These are phyloP conservation scores for Umbellularia californica DNA, from an alignment of 164 flowering plant species.

Conservation along the genomic window DNA sequence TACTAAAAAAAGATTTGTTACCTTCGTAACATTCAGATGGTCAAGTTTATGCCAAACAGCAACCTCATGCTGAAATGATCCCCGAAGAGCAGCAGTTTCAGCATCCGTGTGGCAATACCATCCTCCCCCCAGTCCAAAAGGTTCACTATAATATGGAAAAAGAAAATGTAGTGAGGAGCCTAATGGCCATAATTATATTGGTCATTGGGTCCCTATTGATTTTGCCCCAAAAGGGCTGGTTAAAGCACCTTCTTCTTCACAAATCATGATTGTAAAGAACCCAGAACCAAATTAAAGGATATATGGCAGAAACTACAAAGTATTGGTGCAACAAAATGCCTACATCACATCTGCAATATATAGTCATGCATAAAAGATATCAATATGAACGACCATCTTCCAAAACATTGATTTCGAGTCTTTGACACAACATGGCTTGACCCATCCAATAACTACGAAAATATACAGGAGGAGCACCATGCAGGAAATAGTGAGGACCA, in stretches of 20 bases:
- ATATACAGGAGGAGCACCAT: too few relatives aligned
- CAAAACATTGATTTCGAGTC: too few relatives aligned
- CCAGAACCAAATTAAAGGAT: too few relatives aligned
- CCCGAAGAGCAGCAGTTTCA: conserved; percentile 73
- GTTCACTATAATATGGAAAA: conserved; percentile 47
- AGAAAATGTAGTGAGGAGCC: background rate
- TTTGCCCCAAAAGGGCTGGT: background rate
- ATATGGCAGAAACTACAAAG: too few relatives aligned
- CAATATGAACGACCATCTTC: too few relatives aligned
- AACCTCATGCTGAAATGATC: conserved; percentile 81
- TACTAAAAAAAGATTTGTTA: conserved; percentile 10
- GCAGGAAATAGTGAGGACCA: too few relatives aligned
- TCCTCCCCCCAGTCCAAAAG: conserved; percentile 97
- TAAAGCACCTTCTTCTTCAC: background rate
- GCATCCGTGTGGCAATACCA: conserved; percentile 64
- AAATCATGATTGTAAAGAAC: too few relatives aligned
- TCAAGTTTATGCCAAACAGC: conserved; percentile 97
- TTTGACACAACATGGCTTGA: too few relatives aligned
- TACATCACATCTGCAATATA: too few relatives aligned
- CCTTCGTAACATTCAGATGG: conserved; percentile 93
- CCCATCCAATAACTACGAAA: too few relatives aligned
- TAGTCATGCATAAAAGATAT: too few relatives aligned
- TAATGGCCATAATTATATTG: background rate
- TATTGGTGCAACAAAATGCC: too few relatives aligned
- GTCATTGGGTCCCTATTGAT: background rate